These are phyloP conservation scores for Epichloe amarillans DNA, from an alignment of 2,329 filamentous ascomycete genomes.

Conservation along the genomic window DNA sequence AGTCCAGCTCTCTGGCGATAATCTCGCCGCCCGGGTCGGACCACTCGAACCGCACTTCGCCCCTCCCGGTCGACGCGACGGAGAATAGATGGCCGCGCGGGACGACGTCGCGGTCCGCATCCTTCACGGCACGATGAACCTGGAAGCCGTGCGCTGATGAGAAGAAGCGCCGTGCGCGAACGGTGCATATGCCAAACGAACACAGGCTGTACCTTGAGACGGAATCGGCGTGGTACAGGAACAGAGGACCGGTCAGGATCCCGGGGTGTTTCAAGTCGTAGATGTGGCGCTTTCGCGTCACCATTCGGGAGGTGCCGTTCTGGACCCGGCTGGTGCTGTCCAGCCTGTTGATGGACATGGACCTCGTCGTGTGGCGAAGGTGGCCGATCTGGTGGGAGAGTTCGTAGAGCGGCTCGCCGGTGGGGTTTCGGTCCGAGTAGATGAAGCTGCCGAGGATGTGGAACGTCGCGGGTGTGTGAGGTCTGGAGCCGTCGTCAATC, in stretches of 20 bases:
- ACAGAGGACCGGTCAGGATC: slow-evolving; percentile 13
- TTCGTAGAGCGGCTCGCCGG: slow-evolving; percentile 20
- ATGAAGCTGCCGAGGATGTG: slow-evolving; percentile 21
- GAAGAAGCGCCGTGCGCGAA: slow-evolving; percentile 10
- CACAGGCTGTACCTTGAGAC: slow-evolving; percentile 16
- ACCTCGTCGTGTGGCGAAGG: slow-evolving; percentile 18
- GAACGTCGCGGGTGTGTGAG: slow-evolving; percentile 19
- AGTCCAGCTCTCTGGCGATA: slow-evolving; percentile 20
- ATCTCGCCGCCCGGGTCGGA: slow-evolving; percentile 14
- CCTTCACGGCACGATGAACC: slow-evolving; percentile 16
- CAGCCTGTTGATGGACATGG: slow-evolving; percentile 19
- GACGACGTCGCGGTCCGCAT: slow-evolving; percentile 12
- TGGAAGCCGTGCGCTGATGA: slow-evolving; percentile 14
- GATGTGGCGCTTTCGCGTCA: slow-evolving; percentile 18
- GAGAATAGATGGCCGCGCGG: slow-evolving; percentile 15
- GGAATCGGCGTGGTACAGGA: slow-evolving; percentile 20
- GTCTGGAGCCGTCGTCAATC: background rate
- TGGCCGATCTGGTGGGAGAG: slow-evolving; percentile 22
- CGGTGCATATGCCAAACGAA: slow-evolving; percentile 17
- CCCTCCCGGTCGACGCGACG: slow-evolving; percentile 13
- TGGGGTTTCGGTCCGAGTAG: slow-evolving; percentile 15
- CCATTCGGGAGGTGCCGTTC: slow-evolving; percentile 10
- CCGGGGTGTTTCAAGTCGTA: slow-evolving; percentile 22
- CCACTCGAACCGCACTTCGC: slow-evolving; percentile 20
- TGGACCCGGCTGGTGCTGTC: slow-evolving; percentile 14